Conservation (phyloP, 805 yeast species). For the Teunomyces stri region DNA sequence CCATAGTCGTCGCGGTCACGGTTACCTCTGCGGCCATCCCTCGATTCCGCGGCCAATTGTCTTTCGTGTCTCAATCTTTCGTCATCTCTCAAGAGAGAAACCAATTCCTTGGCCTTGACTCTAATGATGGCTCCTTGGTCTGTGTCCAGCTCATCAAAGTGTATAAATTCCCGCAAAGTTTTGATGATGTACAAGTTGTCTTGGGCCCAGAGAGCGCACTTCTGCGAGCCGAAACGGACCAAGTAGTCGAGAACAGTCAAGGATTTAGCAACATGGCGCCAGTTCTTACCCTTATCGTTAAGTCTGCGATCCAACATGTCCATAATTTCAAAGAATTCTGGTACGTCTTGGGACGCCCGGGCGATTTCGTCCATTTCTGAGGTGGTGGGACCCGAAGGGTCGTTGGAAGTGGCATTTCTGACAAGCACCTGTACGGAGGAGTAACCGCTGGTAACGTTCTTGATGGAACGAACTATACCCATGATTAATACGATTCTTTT, state of each 20-base stretch:
- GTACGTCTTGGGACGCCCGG: conserved; percentile 52
- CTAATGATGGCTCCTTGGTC: conserved; percentile 89
- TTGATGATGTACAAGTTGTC: conserved; percentile 86
- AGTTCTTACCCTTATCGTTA: conserved; percentile 94
- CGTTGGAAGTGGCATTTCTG: conserved; percentile 90
- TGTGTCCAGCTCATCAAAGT: conserved; percentile 67
- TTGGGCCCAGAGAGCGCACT: conserved; percentile 87
- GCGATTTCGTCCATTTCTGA: conserved; percentile 78
- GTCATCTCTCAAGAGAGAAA: conserved; percentile 74
- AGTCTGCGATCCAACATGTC: conserved; percentile 90
- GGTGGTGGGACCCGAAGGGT: conserved; percentile 78
- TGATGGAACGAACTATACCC: conserved; percentile 70
- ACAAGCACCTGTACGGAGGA: conserved; percentile 82
- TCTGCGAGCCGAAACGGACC: conserved; percentile 81
- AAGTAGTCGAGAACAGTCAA: conserved; percentile 85
- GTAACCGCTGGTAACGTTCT: conserved; percentile 89
- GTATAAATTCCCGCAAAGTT: conserved; percentile 86
- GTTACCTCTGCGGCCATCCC: conserved; percentile 24
- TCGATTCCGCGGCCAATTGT: conserved; percentile 31
- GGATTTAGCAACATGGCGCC: conserved; percentile 95
- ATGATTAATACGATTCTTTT: not conserved
- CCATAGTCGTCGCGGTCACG: conserved; percentile 16
- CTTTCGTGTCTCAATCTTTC: conserved; percentile 77
- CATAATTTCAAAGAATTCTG: conserved; percentile 84
- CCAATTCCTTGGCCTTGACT: conserved; percentile 86